Percentiles rank a stretch among this genome's conserved stretches.
These are phyloP conservation scores for Astrothelium subdiscretum DNA, from an alignment of 495 filamentous ascomycete species.

Conservation along the genomic window DNA sequence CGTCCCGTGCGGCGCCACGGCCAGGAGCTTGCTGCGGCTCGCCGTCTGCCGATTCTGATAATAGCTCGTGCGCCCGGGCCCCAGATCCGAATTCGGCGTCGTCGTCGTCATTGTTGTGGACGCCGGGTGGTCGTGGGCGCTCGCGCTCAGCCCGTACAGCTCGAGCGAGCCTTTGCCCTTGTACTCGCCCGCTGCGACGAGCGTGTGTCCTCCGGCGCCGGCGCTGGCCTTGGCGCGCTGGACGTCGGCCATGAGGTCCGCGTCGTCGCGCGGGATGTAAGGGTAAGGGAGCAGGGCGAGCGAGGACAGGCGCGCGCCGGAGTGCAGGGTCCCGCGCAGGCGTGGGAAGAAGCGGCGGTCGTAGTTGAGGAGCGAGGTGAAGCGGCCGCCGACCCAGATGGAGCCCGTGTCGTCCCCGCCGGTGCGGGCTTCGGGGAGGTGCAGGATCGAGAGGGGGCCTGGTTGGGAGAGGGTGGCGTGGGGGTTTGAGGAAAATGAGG, in stretches of 20 bases:
- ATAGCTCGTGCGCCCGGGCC: background rate
- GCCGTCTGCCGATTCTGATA: conserved; percentile 77
- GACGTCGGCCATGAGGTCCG: conserved; percentile 42
- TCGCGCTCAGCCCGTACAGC: conserved; percentile 54
- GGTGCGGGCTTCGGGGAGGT: conserved; percentile 44
- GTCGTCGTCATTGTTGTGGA: no score
- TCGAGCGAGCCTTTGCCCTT: conserved; percentile 86
- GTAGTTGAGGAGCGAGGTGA: conserved; percentile 81
- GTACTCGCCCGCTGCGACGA: conserved; percentile 88
- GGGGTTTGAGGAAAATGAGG: no score
- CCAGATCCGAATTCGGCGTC: conserved; percentile 11
- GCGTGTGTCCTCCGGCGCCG: conserved; percentile 46
- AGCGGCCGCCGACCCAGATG: conserved; percentile 78
- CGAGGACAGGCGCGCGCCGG: conserved; percentile 68
- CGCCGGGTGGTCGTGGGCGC: conserved; percentile 14
- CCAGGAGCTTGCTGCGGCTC: conserved; percentile 68
- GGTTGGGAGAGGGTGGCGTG: conserved; percentile 69
- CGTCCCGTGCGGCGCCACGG: conserved; percentile 73
- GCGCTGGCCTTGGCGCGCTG: conserved; percentile 36
- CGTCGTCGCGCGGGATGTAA: conserved; percentile 42
- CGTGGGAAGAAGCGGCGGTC: conserved; percentile 78
- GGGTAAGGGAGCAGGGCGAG: conserved; percentile 64
- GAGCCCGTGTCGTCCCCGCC: conserved; percentile 45
- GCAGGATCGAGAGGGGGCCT: conserved; percentile 70
- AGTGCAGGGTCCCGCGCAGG: conserved; percentile 66